Base-by-base conservation (phyloP, 2,329 filamentous ascomycete genomes). In the Huntiella abstrusa region DNA sequence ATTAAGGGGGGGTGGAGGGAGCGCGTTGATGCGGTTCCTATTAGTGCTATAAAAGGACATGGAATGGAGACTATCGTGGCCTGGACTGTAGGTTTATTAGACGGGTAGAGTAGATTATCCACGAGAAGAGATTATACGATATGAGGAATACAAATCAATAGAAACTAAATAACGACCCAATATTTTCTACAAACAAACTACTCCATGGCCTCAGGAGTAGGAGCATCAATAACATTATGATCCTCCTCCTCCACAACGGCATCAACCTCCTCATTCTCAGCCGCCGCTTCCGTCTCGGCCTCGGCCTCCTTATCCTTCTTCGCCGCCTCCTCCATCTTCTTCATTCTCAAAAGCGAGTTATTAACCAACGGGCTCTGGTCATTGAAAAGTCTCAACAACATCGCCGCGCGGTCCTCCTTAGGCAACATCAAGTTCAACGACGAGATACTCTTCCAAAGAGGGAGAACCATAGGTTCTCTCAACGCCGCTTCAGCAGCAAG, bases 401-500 rank as follows among this genome's bases (percentile, higher is more conserved):
- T 92, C 1, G 91, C 91, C 17, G 77, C 80, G 12, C 91, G 76
- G 53, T 98, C 91, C 60, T 98, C 91, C 67, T 98, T 98, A 43
- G 91, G 88, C 57, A 98, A 69, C 91, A 98, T 98, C 46, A 98
- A 73, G 60, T 98, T 98, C 49, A 96, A 70, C 15, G 82, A 88
- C 55, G 87, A 79, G 51, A 93, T 73, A 59, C 86, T 92, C 63
- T 92, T 81, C 91, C 91, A 98, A 22, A 98, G 67, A 3, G 91
- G 91, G 13, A 98, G 70, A 1, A 88, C 83, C 75, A 95, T 85
- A 19, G 75, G 69, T 65, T 96, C 88, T 17, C 64, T 61, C 51
- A 77, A 79, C 40, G 70, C 68, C 6, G 65, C 60, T 39, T 48
- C 49, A 28, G 41, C 49, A 8, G 41, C 45, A 17, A 43, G 44